phyloP scores from a whole-genome alignment of 2,329 filamentous ascomycete species.

The Volutella citrinella region DNA sequence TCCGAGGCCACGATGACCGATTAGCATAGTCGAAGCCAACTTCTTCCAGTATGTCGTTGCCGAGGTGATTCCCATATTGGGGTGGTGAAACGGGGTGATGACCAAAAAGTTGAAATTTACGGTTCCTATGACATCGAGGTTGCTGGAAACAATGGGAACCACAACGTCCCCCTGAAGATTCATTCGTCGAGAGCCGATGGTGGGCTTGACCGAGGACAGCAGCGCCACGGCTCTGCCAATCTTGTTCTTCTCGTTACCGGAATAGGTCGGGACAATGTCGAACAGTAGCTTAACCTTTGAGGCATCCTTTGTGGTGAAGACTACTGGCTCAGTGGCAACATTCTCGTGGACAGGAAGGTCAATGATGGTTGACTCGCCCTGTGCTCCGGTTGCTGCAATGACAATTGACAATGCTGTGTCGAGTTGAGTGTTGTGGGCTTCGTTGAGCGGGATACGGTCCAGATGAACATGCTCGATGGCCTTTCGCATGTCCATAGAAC shows the following conservation, averaged over 20 bases:
- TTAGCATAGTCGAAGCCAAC: slow-evolving; percentile 80
- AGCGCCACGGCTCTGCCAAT: slow-evolving; percentile 87
- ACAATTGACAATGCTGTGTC: slow-evolving; percentile 93
- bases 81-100: slow-evolving; percentile 90
- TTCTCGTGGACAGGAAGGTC: slow-evolving; percentile 94
- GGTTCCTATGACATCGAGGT: slow-evolving; percentile 84
- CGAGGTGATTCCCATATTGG: slow-evolving; percentile 88
- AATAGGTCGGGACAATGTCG: slow-evolving; percentile 93
- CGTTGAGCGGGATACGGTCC: slow-evolving; percentile 80
- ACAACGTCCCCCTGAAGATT: slow-evolving; percentile 89
- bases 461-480: slow-evolving; percentile 76
- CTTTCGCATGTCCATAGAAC: slow-evolving; percentile 92
- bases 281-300: slow-evolving; percentile 86
- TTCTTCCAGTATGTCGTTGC: slow-evolving; percentile 97
- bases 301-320: slow-evolving; percentile 77
- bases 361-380: slow-evolving; percentile 82
- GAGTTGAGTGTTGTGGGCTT: slow-evolving; percentile 88
- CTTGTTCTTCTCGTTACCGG: slow-evolving; percentile 82
- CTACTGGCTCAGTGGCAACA: slow-evolving; percentile 87
- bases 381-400: slow-evolving; percentile 79
- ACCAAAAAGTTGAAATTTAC: slow-evolving; percentile 97
- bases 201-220: slow-evolving; percentile 80
- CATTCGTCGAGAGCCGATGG: slow-evolving; percentile 80
- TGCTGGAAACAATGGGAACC: slow-evolving; percentile 83
- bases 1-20: slow-evolving; percentile 72